Evolutionary conservation across 768 basidiomycete genomes (phyloP).

Genomic region (Hortiboletus flavorubellus): DNA sequence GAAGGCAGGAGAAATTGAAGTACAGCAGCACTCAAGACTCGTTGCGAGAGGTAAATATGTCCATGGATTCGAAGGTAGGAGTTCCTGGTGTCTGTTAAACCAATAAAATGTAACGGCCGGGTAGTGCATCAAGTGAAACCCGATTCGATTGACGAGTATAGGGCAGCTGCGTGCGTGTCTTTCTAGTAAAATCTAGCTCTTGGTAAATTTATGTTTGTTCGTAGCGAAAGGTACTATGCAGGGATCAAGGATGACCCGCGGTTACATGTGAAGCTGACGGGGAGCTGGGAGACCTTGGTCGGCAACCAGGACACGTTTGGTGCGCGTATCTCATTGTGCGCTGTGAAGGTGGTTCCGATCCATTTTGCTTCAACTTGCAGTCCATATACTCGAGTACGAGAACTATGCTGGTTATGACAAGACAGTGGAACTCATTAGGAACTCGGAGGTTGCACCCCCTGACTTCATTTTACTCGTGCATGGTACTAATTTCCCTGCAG

Average conservation of each 20-base stretch:
- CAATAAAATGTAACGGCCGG: conserved; percentile 1
- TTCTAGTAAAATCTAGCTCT: background rate
- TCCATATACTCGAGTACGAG: conserved; percentile 88
- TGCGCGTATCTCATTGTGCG: conserved; percentile 36
- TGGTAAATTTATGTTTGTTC: conserved; percentile 7
- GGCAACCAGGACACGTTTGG: conserved; percentile 88
- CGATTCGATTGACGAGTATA: conserved; percentile 77
- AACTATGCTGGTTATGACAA: conserved; percentile 89
- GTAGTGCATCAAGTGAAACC: conserved; percentile 87
- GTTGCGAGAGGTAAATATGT: conserved; percentile 94
- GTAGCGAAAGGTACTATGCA: conserved; percentile 79
- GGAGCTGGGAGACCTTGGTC: conserved; percentile 89
- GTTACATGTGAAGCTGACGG: conserved; percentile 83
- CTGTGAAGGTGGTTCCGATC: background rate
- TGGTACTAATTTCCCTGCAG: conserved; percentile 31
- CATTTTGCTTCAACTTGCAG: conserved; percentile 23
- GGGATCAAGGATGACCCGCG: conserved; percentile 71
- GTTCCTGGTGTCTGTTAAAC: background rate
- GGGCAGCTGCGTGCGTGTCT: conserved; percentile 73
- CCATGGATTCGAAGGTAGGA: conserved; percentile 79
- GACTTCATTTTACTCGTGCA: background rate
- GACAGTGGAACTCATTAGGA: conserved; percentile 57
- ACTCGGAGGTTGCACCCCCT: conserved; percentile 54
- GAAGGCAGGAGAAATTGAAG: conserved; percentile 70
- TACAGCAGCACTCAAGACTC: conserved; percentile 79